Base-by-base conservation (phyloP, 495 filamentous ascomycete genomes). In the Podospora australis region DNA sequence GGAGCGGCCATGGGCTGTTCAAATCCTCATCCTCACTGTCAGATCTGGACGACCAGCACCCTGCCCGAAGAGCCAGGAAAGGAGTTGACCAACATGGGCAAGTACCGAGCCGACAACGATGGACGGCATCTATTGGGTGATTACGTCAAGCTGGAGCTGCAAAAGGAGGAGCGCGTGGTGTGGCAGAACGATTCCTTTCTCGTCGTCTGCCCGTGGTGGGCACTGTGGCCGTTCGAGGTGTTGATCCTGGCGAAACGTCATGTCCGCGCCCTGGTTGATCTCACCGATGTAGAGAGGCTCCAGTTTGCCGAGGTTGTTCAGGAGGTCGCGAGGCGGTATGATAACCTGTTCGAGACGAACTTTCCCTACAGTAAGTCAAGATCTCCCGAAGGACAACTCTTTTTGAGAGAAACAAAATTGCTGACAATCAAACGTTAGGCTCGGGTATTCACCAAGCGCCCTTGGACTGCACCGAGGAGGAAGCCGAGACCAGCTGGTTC, bases 1-100 rank as follows among this genome's bases (percentile, higher is more conserved):
- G 92, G 92, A 39, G 82, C 87, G 0, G 88, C 92, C 4, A 98
- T 98, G 92, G 92, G 92, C 24, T 98, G 92, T 75, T 97, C 92
- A 2, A 98, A 98, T 65, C 94, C 92, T 6, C 92, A 98, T 68
- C 92, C 92, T 0, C 92, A 97, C 67, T 90, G 92, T 41, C 92
- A 98, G 61, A 79, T 95, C 53, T 98, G 92, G 92, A 92, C 88
- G 7, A 95, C 89, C 10, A 91, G 84, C 29, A 80, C 82, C 10
- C 65, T 96, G 42, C 92, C 92, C 4, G 90, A 96, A 60, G 92
- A 98, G 63, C 88, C 87, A 1, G 74, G 74, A 1, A 72, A 82
- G 16, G 92, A 98, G 64, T 69, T 95, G 36, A 70, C 71, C 40
- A 80, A 95, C 56, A 68, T 96, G 72, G 62, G 76, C 54, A 83